phyloP scores from a whole-genome alignment of 371 early-diverging fungal species.

The Mortierella sp. region DNA sequence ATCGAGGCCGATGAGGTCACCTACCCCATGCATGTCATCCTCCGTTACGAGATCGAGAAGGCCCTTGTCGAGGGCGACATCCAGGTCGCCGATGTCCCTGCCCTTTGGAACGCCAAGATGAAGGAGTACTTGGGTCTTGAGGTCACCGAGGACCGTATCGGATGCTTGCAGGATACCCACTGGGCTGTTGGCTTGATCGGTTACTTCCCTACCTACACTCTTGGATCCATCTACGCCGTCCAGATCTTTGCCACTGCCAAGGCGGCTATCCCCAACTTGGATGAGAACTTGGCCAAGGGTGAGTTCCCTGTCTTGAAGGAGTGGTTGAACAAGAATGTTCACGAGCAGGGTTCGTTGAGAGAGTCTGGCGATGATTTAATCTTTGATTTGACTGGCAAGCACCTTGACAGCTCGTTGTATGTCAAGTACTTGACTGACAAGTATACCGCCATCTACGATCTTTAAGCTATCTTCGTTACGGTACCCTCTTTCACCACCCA shows the following conservation, averaged over 20 bases:
- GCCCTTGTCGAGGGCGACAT: slow-evolving; percentile 54
- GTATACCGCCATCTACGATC: slow-evolving; percentile 39
- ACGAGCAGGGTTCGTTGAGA: slow-evolving; percentile 54
- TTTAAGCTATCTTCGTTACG: background rate
- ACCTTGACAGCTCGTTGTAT: slow-evolving; percentile 47
- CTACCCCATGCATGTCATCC: slow-evolving; percentile 58
- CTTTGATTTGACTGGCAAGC: slow-evolving; percentile 49
- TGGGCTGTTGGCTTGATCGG: slow-evolving; percentile 57
- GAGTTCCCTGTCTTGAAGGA: slow-evolving; percentile 57
- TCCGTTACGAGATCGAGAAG: slow-evolving; percentile 61
- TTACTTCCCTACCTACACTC: slow-evolving; percentile 61
- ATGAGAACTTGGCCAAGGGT: slow-evolving; percentile 52
- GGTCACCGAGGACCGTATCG: slow-evolving; percentile 48
- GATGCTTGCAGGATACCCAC: slow-evolving; percentile 62
- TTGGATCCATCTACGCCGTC: slow-evolving; percentile 59
- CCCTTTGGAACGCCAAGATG: slow-evolving; percentile 60
- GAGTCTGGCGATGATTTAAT: slow-evolving; percentile 58
- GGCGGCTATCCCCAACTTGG: slow-evolving; percentile 53
- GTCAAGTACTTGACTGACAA: slow-evolving; percentile 59
- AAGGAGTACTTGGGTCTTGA: slow-evolving; percentile 59
- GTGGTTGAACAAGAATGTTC: slow-evolving; percentile 61
- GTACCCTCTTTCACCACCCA: no score
- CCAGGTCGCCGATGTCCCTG: slow-evolving; percentile 54
- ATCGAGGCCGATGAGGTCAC: slow-evolving; percentile 62
- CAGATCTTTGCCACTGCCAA: slow-evolving; percentile 51